phyloP scores from a whole-genome alignment of 352 stramenopile genomes.

The Globisporangium polare region DNA sequence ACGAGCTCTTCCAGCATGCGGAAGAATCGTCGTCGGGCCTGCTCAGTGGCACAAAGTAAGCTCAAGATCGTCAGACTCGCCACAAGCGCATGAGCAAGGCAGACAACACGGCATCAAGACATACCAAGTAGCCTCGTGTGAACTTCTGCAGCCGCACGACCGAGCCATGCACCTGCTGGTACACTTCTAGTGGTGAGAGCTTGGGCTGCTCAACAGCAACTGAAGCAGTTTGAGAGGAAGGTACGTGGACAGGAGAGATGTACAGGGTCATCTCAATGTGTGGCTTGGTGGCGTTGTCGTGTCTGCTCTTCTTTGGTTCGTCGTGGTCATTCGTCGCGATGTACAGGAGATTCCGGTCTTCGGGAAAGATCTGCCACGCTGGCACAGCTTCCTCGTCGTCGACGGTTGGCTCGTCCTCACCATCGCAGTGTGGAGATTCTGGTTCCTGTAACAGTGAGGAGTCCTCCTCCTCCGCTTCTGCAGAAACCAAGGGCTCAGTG shows the following conservation, averaged over 20 bases:
- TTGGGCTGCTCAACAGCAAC: not conserved
- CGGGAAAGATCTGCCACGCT: constrained; percentile 14
- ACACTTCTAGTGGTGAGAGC: constrained; percentile 12
- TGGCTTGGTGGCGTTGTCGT: not conserved
- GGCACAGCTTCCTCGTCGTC: not conserved
- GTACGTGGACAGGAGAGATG: not conserved
- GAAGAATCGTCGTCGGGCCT: constrained; percentile 38
- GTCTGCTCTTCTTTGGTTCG: not conserved
- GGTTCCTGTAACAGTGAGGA: not conserved
- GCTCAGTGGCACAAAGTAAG: constrained; percentile 8
- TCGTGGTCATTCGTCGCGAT: constrained; percentile 8
- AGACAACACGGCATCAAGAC: not conserved
- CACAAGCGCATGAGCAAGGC: not conserved
- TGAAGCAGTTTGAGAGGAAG: not conserved
- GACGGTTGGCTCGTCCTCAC: not conserved
- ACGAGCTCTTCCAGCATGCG: constrained; percentile 36
- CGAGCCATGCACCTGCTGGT: constrained; percentile 16
- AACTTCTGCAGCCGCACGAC: constrained; percentile 21
- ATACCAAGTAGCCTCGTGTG: constrained; percentile 24
- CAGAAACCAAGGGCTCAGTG: not conserved
- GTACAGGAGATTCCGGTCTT: constrained; percentile 8
- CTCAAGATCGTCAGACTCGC: not conserved
- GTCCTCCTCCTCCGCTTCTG: not conserved
- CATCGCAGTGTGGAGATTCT: not conserved
- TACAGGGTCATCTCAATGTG: not conserved